A percentile compares a stretch with the other conserved stretches of the same genome.
Evolutionary conservation across 2,329 filamentous ascomycete genomes (phyloP).

Genomic region (Fusarium humuli): DNA sequence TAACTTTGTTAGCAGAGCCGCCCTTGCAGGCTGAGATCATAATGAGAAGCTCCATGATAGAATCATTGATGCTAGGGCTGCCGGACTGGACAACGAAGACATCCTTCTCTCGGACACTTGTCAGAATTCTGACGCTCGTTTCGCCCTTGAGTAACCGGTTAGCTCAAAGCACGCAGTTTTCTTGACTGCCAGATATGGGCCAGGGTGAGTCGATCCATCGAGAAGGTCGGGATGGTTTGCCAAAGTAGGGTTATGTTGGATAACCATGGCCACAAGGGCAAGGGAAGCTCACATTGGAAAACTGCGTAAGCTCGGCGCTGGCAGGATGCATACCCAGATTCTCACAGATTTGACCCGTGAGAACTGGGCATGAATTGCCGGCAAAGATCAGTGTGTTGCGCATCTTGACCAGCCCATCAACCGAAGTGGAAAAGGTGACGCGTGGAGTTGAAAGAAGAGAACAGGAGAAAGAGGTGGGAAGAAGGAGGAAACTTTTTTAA

Average conservation of each 20-base stretch:
- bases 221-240: slow-evolving; percentile 16
- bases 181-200: slow-evolving; percentile 8
- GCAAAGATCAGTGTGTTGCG: slow-evolving; percentile 76
- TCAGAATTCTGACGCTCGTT: slow-evolving; percentile 76
- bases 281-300: slow-evolving; percentile 71
- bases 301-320: slow-evolving; percentile 74
- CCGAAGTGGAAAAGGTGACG: slow-evolving; percentile 35
- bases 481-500: slow-evolving; percentile 33
- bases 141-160: slow-evolving; percentile 64
- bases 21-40: slow-evolving; percentile 99
- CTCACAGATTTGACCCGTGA: slow-evolving; percentile 74
- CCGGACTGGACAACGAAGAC: slow-evolving; percentile 99
- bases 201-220: background rate
- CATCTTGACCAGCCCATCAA: slow-evolving; percentile 59
- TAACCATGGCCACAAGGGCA: slow-evolving; percentile 25
- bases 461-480: slow-evolving; percentile 36
- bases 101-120: slow-evolving; percentile 93
- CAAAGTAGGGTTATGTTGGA: slow-evolving; percentile 15
- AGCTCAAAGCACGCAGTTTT: slow-evolving; percentile 30
- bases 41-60: slow-evolving; percentile 98
- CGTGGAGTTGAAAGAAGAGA: slow-evolving; percentile 31
- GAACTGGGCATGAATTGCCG: slow-evolving; percentile 73
- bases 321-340: slow-evolving; percentile 75
- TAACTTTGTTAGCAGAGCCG: slow-evolving; percentile 95
- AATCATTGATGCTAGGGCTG: slow-evolving; percentile 96